phyloP scores from a whole-genome alignment of 2,329 filamentous ascomycete genomes.

The Onygenales sp. region DNA sequence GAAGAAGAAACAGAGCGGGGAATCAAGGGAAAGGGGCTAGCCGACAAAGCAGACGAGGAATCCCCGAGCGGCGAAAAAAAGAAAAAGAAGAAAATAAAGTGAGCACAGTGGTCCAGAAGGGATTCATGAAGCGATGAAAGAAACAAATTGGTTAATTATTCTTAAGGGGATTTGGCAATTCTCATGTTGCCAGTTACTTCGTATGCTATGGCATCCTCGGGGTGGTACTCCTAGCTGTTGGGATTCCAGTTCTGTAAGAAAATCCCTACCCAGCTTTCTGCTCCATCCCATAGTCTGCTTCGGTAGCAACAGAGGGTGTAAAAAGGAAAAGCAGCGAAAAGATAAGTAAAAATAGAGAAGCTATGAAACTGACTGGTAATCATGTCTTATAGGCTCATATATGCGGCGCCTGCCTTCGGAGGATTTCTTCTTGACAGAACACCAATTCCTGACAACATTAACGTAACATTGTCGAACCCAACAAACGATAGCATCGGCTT shows the following conservation, averaged over 20 bases:
- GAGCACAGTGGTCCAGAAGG: not conserved
- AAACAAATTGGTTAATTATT: not conserved
- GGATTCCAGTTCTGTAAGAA: not conserved
- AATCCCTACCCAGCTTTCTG: not conserved
- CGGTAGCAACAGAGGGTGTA: too few species aligned
- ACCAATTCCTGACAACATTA: not conserved
- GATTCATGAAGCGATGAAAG: not conserved
- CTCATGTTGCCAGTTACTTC: conserved; percentile 1
- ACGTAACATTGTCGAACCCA: not conserved
- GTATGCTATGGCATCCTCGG: not conserved
- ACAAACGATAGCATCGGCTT: not conserved
- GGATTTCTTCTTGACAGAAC: not conserved
- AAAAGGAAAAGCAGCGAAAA: too few species aligned
- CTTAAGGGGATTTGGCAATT: conserved; percentile 2
- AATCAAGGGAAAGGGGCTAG: not conserved
- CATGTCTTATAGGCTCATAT: not conserved
- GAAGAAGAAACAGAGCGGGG: not conserved
- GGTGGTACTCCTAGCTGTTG: not conserved
- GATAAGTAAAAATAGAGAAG: too few species aligned
- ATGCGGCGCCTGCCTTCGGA: conserved; percentile 1
- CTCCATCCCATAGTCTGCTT: not conserved
- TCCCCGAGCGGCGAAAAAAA: not conserved
- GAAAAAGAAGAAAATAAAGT: conserved; percentile 1
- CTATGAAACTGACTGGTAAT: not conserved
- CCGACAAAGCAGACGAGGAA: not conserved